These are phyloP conservation scores for Vararia minispora DNA, from an alignment of 768 basidiomycete species.

Conservation along the genomic window DNA sequence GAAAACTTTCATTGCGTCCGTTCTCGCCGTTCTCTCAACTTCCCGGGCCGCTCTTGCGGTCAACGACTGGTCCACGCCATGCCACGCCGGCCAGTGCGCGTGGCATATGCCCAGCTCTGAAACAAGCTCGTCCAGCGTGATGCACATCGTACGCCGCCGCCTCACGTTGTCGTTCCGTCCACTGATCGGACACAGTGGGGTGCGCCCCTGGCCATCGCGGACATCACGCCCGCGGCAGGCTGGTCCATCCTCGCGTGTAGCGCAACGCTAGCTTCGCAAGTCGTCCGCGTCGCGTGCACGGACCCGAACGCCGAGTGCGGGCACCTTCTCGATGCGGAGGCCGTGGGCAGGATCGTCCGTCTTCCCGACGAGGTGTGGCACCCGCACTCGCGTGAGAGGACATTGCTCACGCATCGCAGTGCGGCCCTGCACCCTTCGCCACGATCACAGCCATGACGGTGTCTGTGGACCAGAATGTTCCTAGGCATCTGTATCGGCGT, in stretches of 20 bases:
- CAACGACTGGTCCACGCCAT: constrained; percentile 9
- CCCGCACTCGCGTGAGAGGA: too few relatives aligned
- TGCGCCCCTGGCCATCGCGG: constrained; percentile 5
- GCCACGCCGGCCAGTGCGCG: constrained; percentile 4
- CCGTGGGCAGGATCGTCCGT: constrained; percentile 14
- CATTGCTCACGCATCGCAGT: too few relatives aligned
- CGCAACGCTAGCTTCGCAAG: background rate
- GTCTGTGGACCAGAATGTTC: too few relatives aligned
- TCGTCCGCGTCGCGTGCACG: constrained; percentile 3
- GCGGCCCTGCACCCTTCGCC: too few relatives aligned
- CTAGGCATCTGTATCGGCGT: too few relatives aligned
- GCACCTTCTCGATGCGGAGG: constrained; percentile 12
- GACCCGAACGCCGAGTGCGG: constrained; percentile 4
- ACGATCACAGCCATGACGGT: too few relatives aligned
- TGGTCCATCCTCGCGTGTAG: constrained; percentile 6
- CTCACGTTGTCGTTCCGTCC: background rate
- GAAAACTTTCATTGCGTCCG: background rate
- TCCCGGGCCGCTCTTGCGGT: background rate
- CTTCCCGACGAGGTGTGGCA: constrained; percentile 10
- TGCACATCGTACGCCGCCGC: constrained; percentile 6
- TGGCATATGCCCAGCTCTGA: constrained; percentile 3
- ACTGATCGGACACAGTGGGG: constrained; percentile 2
- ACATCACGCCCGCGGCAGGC: constrained; percentile 4
- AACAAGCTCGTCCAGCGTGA: background rate
- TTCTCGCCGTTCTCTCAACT: background rate